These are phyloP conservation scores for Brettanomyces sp. DNA, from an alignment of 805 yeast species.

Conservation along the genomic window DNA sequence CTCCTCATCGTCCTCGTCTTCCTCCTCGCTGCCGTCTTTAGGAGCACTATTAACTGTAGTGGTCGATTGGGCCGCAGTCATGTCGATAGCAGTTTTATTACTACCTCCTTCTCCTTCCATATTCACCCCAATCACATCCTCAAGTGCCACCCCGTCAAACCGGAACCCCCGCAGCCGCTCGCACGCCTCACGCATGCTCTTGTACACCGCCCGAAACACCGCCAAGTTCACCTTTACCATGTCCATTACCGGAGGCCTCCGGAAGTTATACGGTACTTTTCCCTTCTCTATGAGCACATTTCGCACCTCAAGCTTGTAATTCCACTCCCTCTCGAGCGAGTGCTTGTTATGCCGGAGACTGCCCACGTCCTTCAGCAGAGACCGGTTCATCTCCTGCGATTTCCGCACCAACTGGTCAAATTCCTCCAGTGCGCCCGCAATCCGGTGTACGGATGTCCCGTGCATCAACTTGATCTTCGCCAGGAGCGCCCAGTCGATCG, in stretches of 20 bases:
- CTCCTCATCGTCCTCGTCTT: constrained; percentile 3
- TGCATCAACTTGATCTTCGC: neutral
- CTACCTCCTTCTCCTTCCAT: neutral
- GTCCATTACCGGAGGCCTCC: neutral
- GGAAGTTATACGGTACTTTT: neutral
- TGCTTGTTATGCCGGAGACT: neutral
- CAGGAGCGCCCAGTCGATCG: neutral
- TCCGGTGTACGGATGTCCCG: neutral
- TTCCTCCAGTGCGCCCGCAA: neutral
- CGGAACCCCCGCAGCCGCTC: neutral
- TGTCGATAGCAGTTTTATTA: too few relatives aligned
- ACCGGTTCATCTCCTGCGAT: neutral
- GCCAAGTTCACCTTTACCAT: constrained; percentile 1
- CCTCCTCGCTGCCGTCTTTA: constrained; percentile 1
- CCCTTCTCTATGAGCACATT: neutral
- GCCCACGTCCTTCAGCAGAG: neutral
- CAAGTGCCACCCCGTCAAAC: neutral
- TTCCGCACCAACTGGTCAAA: neutral
- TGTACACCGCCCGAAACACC: neutral
- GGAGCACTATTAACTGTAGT: too few relatives aligned
- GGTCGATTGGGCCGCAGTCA: too few relatives aligned
- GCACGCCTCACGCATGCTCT: neutral
- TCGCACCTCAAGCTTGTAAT: neutral
- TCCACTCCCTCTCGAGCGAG: neutral
- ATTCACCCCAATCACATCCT: neutral